phyloP scores from a whole-genome alignment of 352 stramenopile species.

The Phytophthora constricta region DNA sequence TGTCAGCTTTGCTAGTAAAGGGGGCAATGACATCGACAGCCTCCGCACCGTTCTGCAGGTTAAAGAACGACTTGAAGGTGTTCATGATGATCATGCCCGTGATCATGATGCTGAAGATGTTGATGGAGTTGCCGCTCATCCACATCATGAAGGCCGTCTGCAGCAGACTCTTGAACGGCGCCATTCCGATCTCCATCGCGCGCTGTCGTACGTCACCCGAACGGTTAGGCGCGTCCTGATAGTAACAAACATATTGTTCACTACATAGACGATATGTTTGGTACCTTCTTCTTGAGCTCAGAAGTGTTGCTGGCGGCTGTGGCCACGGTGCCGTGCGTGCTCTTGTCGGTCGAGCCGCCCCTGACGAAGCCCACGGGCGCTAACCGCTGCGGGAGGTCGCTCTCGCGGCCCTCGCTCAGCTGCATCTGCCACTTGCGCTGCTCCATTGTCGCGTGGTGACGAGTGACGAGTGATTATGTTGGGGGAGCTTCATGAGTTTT shows the following conservation, averaged over 20 bases:
- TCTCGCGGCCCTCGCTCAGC: constrained; percentile 79
- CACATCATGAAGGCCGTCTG: constrained; percentile 97
- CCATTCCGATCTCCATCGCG: constrained; percentile 91
- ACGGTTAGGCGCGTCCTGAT: no score
- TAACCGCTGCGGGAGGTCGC: constrained; percentile 61
- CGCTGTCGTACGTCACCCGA: no score
- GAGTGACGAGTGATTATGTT: not conserved
- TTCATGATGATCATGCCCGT: constrained; percentile 94
- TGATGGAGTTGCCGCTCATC: constrained; percentile 94
- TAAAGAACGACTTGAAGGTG: constrained; percentile 91
- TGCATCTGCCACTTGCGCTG: constrained; percentile 83
- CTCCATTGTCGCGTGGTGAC: constrained; percentile 35
- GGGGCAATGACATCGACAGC: no score
- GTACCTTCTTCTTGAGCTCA: constrained; percentile 90
- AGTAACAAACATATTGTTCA: not conserved
- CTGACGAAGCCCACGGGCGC: constrained; percentile 76
- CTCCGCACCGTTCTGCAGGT: constrained; percentile 66
- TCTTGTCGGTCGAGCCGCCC: constrained; percentile 65
- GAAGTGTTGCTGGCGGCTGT: constrained; percentile 73
- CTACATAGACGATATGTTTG: not conserved
- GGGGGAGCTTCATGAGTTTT: no score
- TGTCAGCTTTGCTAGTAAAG: no score
- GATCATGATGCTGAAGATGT: constrained; percentile 97
- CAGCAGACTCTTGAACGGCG: constrained; percentile 92
- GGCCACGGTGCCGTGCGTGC: constrained; percentile 58